Percentiles rank a stretch among this genome's conserved stretches.
phyloP scores from a whole-genome alignment of 371 early-diverging fungal species.

The Conidiobolus coronatus region DNA sequence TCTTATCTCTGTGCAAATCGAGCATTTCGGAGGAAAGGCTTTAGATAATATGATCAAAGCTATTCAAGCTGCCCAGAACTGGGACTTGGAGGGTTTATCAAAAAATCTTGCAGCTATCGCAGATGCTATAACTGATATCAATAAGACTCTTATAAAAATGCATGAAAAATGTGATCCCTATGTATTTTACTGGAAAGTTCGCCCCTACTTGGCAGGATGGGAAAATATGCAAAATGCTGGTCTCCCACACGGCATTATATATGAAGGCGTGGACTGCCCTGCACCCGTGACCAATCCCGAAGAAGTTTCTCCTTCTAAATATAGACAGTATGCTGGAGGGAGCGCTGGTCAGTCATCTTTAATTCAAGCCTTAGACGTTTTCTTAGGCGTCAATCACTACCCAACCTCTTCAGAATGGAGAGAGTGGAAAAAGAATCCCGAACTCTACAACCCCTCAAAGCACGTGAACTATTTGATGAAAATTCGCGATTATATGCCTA shows the following conservation, averaged over 20 bases:
- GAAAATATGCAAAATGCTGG: conserved; percentile 71
- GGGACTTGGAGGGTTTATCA: conserved; percentile 20
- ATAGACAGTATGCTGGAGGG: conserved; percentile 71
- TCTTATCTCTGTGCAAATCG: conserved; percentile 73
- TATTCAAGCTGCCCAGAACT: conserved; percentile 23
- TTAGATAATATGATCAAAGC: conserved; percentile 26
- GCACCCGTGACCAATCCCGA: conserved; percentile 25
- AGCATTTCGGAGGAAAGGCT: conserved; percentile 64
- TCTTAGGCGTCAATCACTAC: conserved; percentile 73
- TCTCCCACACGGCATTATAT: conserved; percentile 67
- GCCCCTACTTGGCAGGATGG: conserved; percentile 85
- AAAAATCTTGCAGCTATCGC: conserved; percentile 26
- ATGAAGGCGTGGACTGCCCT: conserved; percentile 71
- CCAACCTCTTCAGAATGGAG: conserved; percentile 30
- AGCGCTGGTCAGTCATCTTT: conserved; percentile 88
- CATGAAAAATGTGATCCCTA: conserved; percentile 85
- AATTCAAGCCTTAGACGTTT: conserved; percentile 79
- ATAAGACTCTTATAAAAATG: conserved; percentile 50
- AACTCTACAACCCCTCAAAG: conserved; percentile 6
- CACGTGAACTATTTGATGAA: conserved; percentile 29
- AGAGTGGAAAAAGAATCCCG: not conserved
- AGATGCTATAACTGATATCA: conserved; percentile 29
- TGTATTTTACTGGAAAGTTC: conserved; percentile 84
- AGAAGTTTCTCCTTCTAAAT: conserved; percentile 22
- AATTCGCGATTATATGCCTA: conserved; percentile 88